Evolutionary conservation across 2,329 filamentous ascomycete species (phyloP).

Genomic region (Colletotrichum cereale): DNA sequence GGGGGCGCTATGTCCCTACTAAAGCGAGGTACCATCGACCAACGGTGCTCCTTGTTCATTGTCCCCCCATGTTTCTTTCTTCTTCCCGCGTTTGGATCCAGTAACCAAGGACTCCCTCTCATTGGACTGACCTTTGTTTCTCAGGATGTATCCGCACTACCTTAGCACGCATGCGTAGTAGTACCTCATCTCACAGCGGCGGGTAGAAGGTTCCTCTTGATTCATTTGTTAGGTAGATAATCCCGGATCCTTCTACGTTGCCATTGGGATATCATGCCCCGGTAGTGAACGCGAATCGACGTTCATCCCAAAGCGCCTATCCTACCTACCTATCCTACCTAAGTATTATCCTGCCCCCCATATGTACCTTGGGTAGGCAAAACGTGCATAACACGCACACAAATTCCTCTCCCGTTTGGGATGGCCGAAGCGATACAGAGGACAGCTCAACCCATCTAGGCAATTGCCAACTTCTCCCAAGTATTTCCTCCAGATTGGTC

Average conservation of each 20-base stretch:
- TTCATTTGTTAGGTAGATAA: background rate
- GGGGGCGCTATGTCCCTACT: conserved; percentile 5
- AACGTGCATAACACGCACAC: background rate
- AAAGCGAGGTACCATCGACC: conserved; percentile 27
- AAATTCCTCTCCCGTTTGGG: too few species aligned
- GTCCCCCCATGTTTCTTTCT: background rate
- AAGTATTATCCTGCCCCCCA: too few species aligned
- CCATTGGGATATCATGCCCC: background rate
- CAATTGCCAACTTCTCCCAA: background rate
- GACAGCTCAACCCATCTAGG: background rate
- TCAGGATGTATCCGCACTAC: background rate
- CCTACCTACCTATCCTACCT: too few species aligned
- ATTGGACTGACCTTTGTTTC: background rate
- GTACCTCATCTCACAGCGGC: background rate
- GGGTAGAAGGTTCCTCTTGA: background rate
- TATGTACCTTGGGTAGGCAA: too few species aligned
- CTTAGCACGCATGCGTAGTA: too few species aligned
- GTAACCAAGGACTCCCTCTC: background rate
- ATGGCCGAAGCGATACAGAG: background rate
- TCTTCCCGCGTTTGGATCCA: background rate
- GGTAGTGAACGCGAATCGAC: too few species aligned
- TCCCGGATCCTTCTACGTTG: background rate
- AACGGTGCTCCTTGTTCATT: conserved; percentile 12
- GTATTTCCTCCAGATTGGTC: conserved; percentile 1
- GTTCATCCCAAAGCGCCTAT: too few species aligned